Percentiles rank a stretch among this genome's conserved stretches.
Conservation (phyloP, 305 asterid species). For the Fraxinus platypoda region DNA sequence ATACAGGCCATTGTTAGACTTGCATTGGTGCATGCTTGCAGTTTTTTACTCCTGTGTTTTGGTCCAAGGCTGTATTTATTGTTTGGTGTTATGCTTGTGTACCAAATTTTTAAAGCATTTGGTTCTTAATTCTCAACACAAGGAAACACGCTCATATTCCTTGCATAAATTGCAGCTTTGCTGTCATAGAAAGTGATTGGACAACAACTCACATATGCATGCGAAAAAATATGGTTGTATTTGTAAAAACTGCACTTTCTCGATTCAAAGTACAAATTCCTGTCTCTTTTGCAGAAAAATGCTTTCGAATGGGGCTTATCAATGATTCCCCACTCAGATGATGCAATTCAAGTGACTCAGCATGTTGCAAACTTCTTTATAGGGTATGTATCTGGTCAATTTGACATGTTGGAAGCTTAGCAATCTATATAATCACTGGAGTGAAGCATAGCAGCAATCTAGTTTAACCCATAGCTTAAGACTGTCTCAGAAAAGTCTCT, state of each 20-base stretch:
- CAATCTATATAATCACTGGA: not conserved
- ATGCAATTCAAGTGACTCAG: constrained; percentile 94
- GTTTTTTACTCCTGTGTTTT: not conserved
- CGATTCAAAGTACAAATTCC: not conserved
- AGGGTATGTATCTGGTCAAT: constrained; percentile 43
- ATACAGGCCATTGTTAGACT: not conserved
- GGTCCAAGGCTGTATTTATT: not conserved
- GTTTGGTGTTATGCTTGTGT: not conserved
- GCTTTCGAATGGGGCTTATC: constrained; percentile 96
- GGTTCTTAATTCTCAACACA: not conserved
- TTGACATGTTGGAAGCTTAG: constrained; percentile 1
- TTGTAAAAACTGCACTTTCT: not conserved
- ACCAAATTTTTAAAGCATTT: not conserved
- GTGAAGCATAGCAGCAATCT: not conserved
- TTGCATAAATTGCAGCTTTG: not conserved
- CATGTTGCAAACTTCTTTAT: constrained; percentile 82
- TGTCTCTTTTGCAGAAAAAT: constrained; percentile 65
- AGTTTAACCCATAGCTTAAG: not conserved
- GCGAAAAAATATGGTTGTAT: not conserved
- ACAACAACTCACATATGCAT: not conserved
- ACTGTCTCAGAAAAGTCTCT: not conserved
- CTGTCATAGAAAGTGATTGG: not conserved
- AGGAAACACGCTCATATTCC: not conserved
- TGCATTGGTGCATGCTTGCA: not conserved
- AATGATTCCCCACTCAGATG: constrained; percentile 91